These are phyloP conservation scores for Fusarium sp. DNA, from an alignment of 2,329 filamentous ascomycete genomes.

Conservation along the genomic window DNA sequence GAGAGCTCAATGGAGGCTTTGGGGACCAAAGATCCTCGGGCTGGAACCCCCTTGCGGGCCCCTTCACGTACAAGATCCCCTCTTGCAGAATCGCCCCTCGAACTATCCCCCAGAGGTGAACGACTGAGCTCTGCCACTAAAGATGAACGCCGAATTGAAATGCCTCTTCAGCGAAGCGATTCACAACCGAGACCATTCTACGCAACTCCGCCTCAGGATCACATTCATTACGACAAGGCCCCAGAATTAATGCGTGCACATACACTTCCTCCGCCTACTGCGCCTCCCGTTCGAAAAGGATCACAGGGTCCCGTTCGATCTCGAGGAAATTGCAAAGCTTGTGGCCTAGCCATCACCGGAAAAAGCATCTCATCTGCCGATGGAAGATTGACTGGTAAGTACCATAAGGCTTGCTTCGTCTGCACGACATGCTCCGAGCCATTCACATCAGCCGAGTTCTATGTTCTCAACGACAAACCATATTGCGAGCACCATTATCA, in stretches of 20 bases:
- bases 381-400: slow-evolving; percentile 88
- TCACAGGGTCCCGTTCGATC: slow-evolving; percentile 56
- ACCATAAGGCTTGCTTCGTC: slow-evolving; percentile 94
- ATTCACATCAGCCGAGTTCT: slow-evolving; percentile 90
- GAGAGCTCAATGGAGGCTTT: slow-evolving; percentile 58
- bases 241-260: slow-evolving; percentile 14
- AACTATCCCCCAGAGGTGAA: slow-evolving; percentile 32
- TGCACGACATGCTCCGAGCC: slow-evolving; percentile 84
- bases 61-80: slow-evolving; percentile 39
- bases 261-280: slow-evolving; percentile 15
- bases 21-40: slow-evolving; percentile 43
- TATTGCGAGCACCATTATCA: slow-evolving; percentile 96
- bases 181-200: slow-evolving; percentile 24
- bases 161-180: slow-evolving; percentile 18
- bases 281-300: slow-evolving; percentile 44
- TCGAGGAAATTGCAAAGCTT: slow-evolving; percentile 85
- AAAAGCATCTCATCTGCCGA: slow-evolving; percentile 96
- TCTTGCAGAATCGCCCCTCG: slow-evolving; percentile 43
- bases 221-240: slow-evolving; percentile 8
- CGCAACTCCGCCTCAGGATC: slow-evolving; percentile 32
- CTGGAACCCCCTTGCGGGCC: slow-evolving; percentile 47
- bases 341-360: slow-evolving; percentile 78
- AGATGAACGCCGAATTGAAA: slow-evolving; percentile 27
- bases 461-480: slow-evolving; percentile 86
- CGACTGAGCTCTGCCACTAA: slow-evolving; percentile 38